Evolutionary conservation across 441 rosid genomes (phyloP).

Genomic region (Daphne laureola): DNA sequence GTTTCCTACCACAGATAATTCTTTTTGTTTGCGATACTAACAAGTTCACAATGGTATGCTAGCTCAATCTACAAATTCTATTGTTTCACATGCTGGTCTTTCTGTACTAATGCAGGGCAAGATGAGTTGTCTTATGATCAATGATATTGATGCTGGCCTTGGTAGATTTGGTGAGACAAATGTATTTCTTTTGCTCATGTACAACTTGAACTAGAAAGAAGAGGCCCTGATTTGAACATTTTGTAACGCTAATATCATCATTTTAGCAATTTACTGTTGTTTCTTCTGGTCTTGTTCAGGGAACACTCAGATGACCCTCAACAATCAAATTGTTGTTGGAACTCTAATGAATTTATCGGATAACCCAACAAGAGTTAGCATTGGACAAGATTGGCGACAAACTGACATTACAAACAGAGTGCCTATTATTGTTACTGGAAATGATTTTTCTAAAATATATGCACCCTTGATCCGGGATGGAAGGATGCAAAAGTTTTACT

Average conservation of each 20-base stretch:
- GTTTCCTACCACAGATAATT: too few relatives aligned
- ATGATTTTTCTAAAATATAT: conserved; percentile 76
- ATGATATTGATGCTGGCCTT: conserved; percentile 95
- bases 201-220: conserved; percentile 6
- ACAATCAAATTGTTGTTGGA: conserved; percentile 94
- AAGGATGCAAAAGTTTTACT: conserved; percentile 93
- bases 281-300: conserved; percentile 32
- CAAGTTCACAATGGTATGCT: too few relatives aligned
- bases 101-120: conserved; percentile 61
- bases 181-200: conserved; percentile 3
- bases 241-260: neutral
- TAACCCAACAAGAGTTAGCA: conserved; percentile 94
- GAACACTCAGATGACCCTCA: conserved; percentile 89
- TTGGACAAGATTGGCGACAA: conserved; percentile 96
- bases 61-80: conserved; percentile 4
- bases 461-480: conserved; percentile 99
- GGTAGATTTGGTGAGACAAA: conserved; percentile 84
- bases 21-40: too few relatives aligned
- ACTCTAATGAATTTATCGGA: conserved; percentile 92
- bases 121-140: conserved; percentile 94
- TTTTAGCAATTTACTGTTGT: neutral
- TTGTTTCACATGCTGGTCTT: conserved; percentile 13
- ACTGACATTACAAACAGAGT: conserved; percentile 71
- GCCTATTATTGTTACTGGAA: conserved; percentile 86
- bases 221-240: neutral